A percentile compares a stretch with the other conserved stretches of the same genome.
Evolutionary conservation across 148 eudicot species (phyloP).

Genomic region (Linanthus parryae): DNA sequence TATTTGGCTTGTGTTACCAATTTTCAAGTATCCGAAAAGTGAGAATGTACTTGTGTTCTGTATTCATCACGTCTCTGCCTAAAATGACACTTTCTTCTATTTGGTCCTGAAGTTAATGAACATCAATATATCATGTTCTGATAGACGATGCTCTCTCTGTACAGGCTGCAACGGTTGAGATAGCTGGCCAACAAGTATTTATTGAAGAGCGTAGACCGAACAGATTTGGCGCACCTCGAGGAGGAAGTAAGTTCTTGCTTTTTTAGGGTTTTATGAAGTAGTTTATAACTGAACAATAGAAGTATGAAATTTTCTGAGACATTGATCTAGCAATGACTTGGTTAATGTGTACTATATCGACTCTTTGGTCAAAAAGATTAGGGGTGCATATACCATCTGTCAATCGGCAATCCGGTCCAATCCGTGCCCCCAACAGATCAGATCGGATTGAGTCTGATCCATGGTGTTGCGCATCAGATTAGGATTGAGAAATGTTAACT

Average conservation of each 20-base stretch:
- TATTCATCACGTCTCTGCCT: too few relatives aligned
- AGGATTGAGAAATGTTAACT: too few relatives aligned
- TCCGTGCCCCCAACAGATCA: too few relatives aligned
- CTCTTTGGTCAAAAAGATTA: not conserved
- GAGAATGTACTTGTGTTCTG: too few relatives aligned
- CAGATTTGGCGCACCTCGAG: slow-evolving; percentile 10
- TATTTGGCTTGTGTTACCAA: too few relatives aligned
- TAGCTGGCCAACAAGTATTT: slow-evolving; percentile 18
- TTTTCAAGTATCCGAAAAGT: too few relatives aligned
- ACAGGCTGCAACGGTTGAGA: slow-evolving; percentile 17
- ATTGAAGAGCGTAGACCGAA: slow-evolving; percentile 21
- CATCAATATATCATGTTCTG: not conserved
- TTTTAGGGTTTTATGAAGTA: too few relatives aligned
- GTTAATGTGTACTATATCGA: not conserved
- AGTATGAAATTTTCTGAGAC: not conserved
- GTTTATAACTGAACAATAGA: too few relatives aligned
- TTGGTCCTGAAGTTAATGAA: not conserved
- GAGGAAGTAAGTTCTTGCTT: slow-evolving; percentile 17
- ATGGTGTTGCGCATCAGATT: too few relatives aligned
- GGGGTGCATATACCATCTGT: not conserved
- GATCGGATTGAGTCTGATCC: too few relatives aligned
- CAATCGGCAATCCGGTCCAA: not conserved
- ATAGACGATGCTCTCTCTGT: not conserved
- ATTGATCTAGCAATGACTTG: not conserved
- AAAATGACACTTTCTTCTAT: not conserved